Evolutionary conservation across 2,329 filamentous ascomycete genomes (phyloP).

Genomic region (Aureobasidium sp.): DNA sequence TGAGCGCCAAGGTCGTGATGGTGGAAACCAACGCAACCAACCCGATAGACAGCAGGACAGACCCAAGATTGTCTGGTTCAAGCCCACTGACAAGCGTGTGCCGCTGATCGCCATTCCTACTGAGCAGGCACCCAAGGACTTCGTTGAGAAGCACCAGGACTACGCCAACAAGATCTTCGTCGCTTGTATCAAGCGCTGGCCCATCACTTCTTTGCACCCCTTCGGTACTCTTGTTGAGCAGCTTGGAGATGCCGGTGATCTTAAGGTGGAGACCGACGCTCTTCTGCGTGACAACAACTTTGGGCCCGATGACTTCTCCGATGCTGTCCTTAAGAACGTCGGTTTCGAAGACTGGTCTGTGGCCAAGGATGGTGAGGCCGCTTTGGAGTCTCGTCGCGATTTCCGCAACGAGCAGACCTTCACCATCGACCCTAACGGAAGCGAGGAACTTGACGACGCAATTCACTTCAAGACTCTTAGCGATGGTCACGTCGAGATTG

Average conservation of each 20-base stretch:
- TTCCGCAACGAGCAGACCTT: slow-evolving; percentile 84
- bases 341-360: slow-evolving; percentile 88
- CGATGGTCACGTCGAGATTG: slow-evolving; percentile 85
- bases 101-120: slow-evolving; percentile 97
- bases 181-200: slow-evolving; percentile 98
- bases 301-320: slow-evolving; percentile 91
- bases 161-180: slow-evolving; percentile 98
- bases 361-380: slow-evolving; percentile 68
- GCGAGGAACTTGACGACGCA: slow-evolving; percentile 82
- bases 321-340: slow-evolving; percentile 88
- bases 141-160: slow-evolving; percentile 96
- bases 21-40: slow-evolving; percentile 59
- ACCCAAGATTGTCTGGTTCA: slow-evolving; percentile 99
- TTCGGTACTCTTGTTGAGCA: slow-evolving; percentile 97
- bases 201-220: slow-evolving; percentile 97
- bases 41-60: slow-evolving; percentile 86
- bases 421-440: slow-evolving; percentile 84
- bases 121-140: slow-evolving; percentile 93
- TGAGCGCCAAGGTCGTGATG: slow-evolving; percentile 84
- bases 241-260: slow-evolving; percentile 91
- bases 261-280: slow-evolving; percentile 96
- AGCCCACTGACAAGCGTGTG: slow-evolving; percentile 97
- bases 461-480: slow-evolving; percentile 79
- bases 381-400: slow-evolving; percentile 68
- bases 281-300: slow-evolving; percentile 98